These are phyloP conservation scores for Oryza meyeriana DNA, from an alignment of 176 grass and related monocot genomes.

Conservation along the genomic window DNA sequence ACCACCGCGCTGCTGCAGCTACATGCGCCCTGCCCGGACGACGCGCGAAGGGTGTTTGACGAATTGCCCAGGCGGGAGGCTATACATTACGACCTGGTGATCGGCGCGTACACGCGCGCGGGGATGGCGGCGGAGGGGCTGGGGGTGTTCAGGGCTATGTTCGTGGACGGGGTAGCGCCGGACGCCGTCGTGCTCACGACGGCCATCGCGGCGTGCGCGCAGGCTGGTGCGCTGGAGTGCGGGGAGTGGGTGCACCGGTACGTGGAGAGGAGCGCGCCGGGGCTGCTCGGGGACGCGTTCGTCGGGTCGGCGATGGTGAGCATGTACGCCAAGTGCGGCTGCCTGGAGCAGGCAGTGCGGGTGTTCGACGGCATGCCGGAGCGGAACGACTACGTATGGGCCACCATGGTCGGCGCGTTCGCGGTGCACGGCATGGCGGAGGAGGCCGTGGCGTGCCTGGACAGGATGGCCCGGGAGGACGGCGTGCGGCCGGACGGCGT, in stretches of 20 bases:
- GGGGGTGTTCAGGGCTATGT: conserved; percentile 51
- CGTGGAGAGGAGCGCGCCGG: conserved; percentile 25
- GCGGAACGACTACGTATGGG: conserved; percentile 76
- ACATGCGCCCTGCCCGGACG: conserved; percentile 31
- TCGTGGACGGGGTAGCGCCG: conserved; percentile 39
- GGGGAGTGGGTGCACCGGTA: conserved; percentile 66
- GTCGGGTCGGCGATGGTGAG: conserved; percentile 67
- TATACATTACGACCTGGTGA: conserved; percentile 82
- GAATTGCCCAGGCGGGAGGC: conserved; percentile 50
- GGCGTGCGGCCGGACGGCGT: conserved; percentile 58
- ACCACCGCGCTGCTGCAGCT: conserved; percentile 67
- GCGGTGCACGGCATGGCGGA: conserved; percentile 59
- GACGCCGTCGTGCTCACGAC: conserved; percentile 75
- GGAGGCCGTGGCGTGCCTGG: conserved; percentile 52
- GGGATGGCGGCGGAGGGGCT: conserved; percentile 50
- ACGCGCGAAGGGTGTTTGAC: conserved; percentile 56
- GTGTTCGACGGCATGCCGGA: conserved; percentile 73
- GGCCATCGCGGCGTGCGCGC: conserved; percentile 55
- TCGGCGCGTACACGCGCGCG: conserved; percentile 49
- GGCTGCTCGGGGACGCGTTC: conserved; percentile 52
- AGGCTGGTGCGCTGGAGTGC: conserved; percentile 56
- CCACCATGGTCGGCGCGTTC: conserved; percentile 68
- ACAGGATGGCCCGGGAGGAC: conserved; percentile 60
- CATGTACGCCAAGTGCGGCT: conserved; percentile 92
- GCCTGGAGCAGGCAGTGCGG: conserved; percentile 43